These are phyloP conservation scores for Cyberlindnera suaveolens DNA, from an alignment of 805 yeast genomes.

Conservation along the genomic window DNA sequence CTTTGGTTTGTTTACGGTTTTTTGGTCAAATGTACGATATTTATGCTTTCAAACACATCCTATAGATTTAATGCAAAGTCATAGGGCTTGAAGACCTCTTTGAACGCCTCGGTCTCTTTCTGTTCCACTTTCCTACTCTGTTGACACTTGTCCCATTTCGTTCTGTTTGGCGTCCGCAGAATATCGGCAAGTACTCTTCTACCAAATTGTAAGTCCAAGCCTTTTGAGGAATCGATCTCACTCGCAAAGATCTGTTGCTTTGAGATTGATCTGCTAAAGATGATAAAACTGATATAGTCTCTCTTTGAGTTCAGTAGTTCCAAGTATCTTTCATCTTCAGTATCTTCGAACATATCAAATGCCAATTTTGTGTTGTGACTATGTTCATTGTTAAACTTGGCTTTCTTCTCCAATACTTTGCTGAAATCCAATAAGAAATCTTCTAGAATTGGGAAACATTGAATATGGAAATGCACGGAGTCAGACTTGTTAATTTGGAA, in stretches of 20 bases:
- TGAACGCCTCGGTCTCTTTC: slow-evolving; percentile 57
- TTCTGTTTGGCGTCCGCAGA: slow-evolving; percentile 52
- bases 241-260: slow-evolving; percentile 28
- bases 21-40: background rate
- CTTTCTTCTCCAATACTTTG: slow-evolving; percentile 38
- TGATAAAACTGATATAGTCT: slow-evolving; percentile 27
- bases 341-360: slow-evolving; percentile 30
- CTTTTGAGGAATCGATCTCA: slow-evolving; percentile 24
- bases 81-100: slow-evolving; percentile 42
- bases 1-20: background rate
- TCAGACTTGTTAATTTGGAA: slow-evolving; percentile 63
- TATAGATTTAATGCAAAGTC: slow-evolving; percentile 40
- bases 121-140: slow-evolving; percentile 61
- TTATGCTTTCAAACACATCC: background rate
- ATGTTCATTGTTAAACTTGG: slow-evolving; percentile 39
- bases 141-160: slow-evolving; percentile 72
- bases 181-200: slow-evolving; percentile 68
- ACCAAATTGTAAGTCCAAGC: slow-evolving; percentile 77
- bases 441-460: slow-evolving; percentile 63
- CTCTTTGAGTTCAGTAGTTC: slow-evolving; percentile 23
- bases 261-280: slow-evolving; percentile 27
- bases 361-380: slow-evolving; percentile 36
- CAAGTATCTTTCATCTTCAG: slow-evolving; percentile 22
- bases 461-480: slow-evolving; percentile 73
- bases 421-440: slow-evolving; percentile 38